Percentiles rank a stretch among this genome's conserved stretches.
Conservation (phyloP, 2,329 filamentous ascomycete genomes). For the Verticillium albo-atrum region DNA sequence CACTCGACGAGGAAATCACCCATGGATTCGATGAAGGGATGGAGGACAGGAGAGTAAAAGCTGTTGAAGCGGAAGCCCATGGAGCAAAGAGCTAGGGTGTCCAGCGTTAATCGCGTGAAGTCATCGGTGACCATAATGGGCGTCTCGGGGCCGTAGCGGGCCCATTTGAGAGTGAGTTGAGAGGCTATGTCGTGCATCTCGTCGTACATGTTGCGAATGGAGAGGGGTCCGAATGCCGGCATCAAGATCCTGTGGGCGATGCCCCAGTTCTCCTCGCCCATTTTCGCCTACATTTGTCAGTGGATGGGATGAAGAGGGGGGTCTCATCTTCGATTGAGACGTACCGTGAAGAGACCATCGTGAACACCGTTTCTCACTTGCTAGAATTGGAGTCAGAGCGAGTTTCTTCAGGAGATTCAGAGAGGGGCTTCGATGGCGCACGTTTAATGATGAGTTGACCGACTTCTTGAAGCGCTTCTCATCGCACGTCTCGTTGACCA, state of each 20-base stretch:
- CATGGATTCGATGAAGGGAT: conserved; percentile 50
- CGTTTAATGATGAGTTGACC: conserved; percentile 39
- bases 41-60: conserved; percentile 38
- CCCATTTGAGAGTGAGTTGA: conserved; percentile 52
- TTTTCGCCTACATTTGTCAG: conserved; percentile 4
- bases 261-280: conserved; percentile 18
- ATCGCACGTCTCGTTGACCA: conserved; percentile 61
- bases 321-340: not conserved
- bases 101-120: conserved; percentile 58
- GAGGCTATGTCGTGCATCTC: conserved; percentile 47
- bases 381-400: conserved; percentile 12
- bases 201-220: conserved; percentile 57
- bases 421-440: not conserved
- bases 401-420: no score
- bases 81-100: conserved; percentile 56
- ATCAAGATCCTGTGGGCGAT: conserved; percentile 62
- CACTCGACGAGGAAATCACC: conserved; percentile 50
- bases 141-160: conserved; percentile 34
- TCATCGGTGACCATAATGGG: conserved; percentile 50
- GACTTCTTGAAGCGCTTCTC: conserved; percentile 63
- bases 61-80: conserved; percentile 59
- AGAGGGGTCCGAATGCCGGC: conserved; percentile 65
- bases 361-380: conserved; percentile 56
- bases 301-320: not conserved
- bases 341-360: conserved; percentile 17